Percentiles rank a stretch among this genome's conserved stretches.
These are phyloP conservation scores for Lodderomyces pseudojiufengensis DNA, from an alignment of 1,139 yeast genomes.

Conservation along the genomic window DNA sequence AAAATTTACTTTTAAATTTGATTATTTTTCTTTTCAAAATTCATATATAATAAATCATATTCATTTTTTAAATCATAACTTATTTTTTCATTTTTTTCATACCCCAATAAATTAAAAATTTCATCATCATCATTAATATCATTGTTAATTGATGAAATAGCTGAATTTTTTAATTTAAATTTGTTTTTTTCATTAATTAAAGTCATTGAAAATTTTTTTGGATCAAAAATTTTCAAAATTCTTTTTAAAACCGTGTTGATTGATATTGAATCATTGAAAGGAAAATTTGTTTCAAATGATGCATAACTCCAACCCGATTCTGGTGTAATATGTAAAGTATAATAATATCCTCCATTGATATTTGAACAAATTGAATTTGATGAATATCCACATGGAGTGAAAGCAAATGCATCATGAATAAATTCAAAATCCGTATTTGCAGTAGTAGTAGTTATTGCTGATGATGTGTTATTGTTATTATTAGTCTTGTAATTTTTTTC, in stretches of 20 bases:
- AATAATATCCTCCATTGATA: conserved; percentile 59
- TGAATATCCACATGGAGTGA: conserved; percentile 95
- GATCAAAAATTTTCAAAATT: conserved; percentile 65
- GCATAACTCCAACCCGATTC: conserved; percentile 95
- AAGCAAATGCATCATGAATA: conserved; percentile 83
- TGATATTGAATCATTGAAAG: conserved; percentile 35
- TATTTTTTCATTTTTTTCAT: conserved; percentile 63
- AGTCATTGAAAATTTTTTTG: conserved; percentile 74
- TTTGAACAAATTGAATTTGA: conserved; percentile 71
- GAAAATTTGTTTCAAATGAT: conserved; percentile 86
- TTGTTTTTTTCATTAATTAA: conserved; percentile 38
- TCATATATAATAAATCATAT: conserved; percentile 46
- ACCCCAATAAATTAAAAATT: conserved; percentile 42
- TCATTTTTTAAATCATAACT: conserved; percentile 61
- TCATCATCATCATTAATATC: conserved; percentile 13
- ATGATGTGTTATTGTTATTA: no score
- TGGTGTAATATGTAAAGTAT: conserved; percentile 92
- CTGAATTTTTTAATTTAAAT: conserved; percentile 1
- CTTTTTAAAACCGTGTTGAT: conserved; percentile 37
- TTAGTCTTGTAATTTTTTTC: no score
- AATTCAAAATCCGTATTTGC: conserved; percentile 21
- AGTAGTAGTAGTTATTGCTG: not conserved
- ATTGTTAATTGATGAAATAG: not conserved
- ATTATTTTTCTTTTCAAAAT: conserved; percentile 32
- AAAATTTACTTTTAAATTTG: no score